Percentiles rank a stretch among this genome's conserved stretches.
phyloP scores from a whole-genome alignment of 108 stramenopile genomes.

The Nitzschia putrida region DNA sequence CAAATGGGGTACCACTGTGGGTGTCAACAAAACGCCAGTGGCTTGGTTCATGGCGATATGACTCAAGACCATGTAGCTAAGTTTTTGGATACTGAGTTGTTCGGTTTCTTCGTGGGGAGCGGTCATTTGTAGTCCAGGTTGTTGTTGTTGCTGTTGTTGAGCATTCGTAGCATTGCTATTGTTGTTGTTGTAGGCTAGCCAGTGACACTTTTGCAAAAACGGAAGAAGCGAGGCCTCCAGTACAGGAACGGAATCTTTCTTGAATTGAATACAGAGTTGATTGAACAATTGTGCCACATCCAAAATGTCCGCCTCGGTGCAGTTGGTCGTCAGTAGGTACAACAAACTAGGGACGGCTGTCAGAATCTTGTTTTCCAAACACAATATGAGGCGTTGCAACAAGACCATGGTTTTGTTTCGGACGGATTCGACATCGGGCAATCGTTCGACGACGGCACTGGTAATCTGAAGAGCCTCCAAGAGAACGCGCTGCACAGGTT shows the following conservation, averaged over 20 bases:
- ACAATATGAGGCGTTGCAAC: constrained; percentile 66
- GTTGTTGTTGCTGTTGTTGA: constrained; percentile 2
- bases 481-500: constrained; percentile 62
- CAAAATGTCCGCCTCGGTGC: constrained; percentile 57
- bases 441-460: constrained; percentile 44
- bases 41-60: constrained; percentile 54
- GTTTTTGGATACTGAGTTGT: constrained; percentile 68
- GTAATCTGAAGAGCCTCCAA: constrained; percentile 52
- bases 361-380: constrained; percentile 55
- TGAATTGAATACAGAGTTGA: constrained; percentile 73
- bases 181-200: constrained; percentile 24
- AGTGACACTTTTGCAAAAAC: constrained; percentile 60
- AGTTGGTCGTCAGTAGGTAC: constrained; percentile 44
- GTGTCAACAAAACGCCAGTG: constrained; percentile 52
- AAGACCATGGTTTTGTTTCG: constrained; percentile 61
- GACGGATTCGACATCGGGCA: constrained; percentile 45
- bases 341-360: constrained; percentile 57
- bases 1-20: constrained; percentile 47
- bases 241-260: constrained; percentile 45
- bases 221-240: constrained; percentile 61
- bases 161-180: not conserved
- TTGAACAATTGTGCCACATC: constrained; percentile 68
- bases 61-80: constrained; percentile 55
- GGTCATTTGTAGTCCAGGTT: not conserved
- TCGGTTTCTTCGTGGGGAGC: constrained; percentile 65